phyloP scores from a whole-genome alignment of 768 basidiomycete genomes.

The Mycena haematopus region DNA sequence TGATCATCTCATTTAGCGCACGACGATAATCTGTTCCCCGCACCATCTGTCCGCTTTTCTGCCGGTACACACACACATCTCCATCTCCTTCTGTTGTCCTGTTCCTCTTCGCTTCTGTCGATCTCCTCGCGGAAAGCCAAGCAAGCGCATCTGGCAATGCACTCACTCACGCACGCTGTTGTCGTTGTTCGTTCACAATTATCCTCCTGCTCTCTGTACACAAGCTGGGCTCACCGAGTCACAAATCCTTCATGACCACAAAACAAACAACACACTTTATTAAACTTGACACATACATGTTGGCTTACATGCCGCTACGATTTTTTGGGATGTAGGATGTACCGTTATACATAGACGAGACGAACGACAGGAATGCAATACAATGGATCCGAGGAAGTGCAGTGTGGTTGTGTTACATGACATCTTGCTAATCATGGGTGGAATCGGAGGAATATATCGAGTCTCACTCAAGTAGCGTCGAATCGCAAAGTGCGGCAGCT shows the following conservation, averaged over 20 bases:
- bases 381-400: neutral
- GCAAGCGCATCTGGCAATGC: conserved; percentile 20
- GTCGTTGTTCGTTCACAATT: neutral
- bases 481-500: too few species aligned
- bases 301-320: neutral
- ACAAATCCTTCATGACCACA: neutral
- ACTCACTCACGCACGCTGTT: neutral
- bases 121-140: neutral
- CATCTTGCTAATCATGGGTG: too few species aligned
- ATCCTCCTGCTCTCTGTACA: neutral
- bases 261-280: neutral
- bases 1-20: neutral
- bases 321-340: conserved; percentile 2
- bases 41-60: neutral
- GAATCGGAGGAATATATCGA: too few species aligned
- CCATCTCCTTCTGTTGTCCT: conserved; percentile 9
- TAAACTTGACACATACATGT: neutral
- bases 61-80: neutral
- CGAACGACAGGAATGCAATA: neutral
- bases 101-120: conserved; percentile 6
- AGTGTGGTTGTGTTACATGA: too few species aligned
- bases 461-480: too few species aligned
- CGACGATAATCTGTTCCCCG: conserved; percentile 15
- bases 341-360: conserved; percentile 10
- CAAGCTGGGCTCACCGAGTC: neutral